Evolutionary conservation across 2,329 filamentous ascomycete species (phyloP).

Genomic region (Corinectria fuckeliana): DNA sequence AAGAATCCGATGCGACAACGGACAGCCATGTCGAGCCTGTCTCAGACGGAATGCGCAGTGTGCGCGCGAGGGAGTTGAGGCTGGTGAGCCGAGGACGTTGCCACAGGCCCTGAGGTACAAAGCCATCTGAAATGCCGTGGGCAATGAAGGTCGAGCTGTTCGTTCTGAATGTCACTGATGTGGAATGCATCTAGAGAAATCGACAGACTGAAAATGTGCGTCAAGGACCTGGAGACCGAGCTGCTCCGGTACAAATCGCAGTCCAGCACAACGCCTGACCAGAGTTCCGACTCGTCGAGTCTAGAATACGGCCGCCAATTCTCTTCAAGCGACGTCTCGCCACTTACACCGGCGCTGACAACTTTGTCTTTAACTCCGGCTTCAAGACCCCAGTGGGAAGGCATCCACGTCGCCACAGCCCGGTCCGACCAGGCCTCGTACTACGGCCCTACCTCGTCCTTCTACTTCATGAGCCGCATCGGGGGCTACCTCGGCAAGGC

Average conservation of each 20-base stretch:
- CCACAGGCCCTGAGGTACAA: conserved; percentile 26
- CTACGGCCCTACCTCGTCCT: conserved; percentile 53
- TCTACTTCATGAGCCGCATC: conserved; percentile 53
- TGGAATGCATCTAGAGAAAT: conserved; percentile 38
- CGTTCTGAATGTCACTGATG: neutral
- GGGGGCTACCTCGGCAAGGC: conserved; percentile 44
- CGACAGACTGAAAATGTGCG: conserved; percentile 42
- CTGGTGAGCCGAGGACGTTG: conserved; percentile 39
- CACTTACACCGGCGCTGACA: neutral
- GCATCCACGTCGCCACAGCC: conserved; percentile 46
- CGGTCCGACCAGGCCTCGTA: conserved; percentile 46
- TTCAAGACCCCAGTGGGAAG: conserved; percentile 33
- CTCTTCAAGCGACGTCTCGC: neutral
- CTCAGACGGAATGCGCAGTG: conserved; percentile 40
- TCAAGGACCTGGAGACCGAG: conserved; percentile 41
- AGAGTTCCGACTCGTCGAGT: conserved; percentile 1
- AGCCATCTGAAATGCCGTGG: no score
- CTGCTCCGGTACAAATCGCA: conserved; percentile 6
- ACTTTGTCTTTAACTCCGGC: neutral
- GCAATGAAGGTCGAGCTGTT: no score
- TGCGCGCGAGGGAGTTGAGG: conserved; percentile 35
- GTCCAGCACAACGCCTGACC: conserved; percentile 13
- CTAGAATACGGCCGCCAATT: conserved; percentile 7
- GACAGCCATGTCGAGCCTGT: conserved; percentile 46
- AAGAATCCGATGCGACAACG: conserved; percentile 48